These are phyloP conservation scores for Lentinula raphanica DNA, from an alignment of 768 basidiomycete genomes.

Conservation along the genomic window DNA sequence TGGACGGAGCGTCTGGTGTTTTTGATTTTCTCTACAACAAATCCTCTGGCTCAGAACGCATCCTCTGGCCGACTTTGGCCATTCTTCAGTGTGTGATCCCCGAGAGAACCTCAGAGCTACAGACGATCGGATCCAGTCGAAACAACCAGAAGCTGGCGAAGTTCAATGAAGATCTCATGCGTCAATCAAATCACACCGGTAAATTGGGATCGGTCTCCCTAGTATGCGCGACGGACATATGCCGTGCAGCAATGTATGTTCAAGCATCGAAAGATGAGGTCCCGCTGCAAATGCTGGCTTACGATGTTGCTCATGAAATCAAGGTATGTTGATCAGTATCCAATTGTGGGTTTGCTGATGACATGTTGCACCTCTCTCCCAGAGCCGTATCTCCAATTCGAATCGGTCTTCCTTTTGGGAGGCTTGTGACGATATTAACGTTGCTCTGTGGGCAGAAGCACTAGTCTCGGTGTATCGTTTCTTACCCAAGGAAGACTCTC, in stretches of 20 bases:
- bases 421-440: constrained; percentile 61
- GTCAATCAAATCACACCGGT: constrained; percentile 46
- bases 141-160: constrained; percentile 33
- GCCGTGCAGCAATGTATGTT: constrained; percentile 55
- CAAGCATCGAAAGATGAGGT: constrained; percentile 41
- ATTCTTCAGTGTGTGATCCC: constrained; percentile 70
- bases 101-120: constrained; percentile 64
- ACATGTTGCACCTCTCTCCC: neutral
- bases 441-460: constrained; percentile 71
- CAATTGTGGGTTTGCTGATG: neutral
- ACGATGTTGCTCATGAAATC: constrained; percentile 75
- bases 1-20: constrained; percentile 80
- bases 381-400: constrained; percentile 19
- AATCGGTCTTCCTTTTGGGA: constrained; percentile 70
- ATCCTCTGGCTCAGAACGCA: constrained; percentile 41
- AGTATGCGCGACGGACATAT: constrained; percentile 72
- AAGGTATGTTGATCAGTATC: no score
- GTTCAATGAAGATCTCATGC: constrained; percentile 59
- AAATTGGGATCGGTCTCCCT: constrained; percentile 64
- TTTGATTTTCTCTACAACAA: constrained; percentile 72
- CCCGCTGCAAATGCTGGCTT: constrained; percentile 58
- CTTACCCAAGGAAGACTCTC: constrained; percentile 54
- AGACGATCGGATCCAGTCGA: constrained; percentile 25
- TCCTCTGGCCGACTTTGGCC: constrained; percentile 75
- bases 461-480: constrained; percentile 71